Evolutionary conservation across 2,329 filamentous ascomycete genomes (phyloP), one percentile per base, ranked within the genome.

Genomic region (Diaporthe sp.): DNA sequence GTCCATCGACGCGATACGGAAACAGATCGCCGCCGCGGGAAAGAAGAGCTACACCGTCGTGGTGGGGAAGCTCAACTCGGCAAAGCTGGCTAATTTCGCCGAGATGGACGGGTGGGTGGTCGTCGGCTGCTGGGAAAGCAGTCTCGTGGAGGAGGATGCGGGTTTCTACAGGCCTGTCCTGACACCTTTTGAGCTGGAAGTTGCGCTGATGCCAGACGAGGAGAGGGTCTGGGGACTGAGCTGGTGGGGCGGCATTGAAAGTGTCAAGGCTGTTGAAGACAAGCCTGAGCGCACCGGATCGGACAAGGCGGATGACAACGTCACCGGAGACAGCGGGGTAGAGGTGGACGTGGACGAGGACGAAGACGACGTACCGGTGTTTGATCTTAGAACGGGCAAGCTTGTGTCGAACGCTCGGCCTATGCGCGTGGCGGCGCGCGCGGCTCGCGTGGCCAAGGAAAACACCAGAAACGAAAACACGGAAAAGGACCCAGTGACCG

Each of bases 21-120:
- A 87, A 10, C 90, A 92, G 77, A 98, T 99, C 79, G 89, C 91
- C 0, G 89, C 88, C 0, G 94, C 95, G 0, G 96, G 95, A 15
- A 98, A 98, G 87, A 99, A 98, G 86, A 94, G 92, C 82, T 99
- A 99, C 83, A 95, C 96, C 2, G 95, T 99, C 65, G 97, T 99
- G 2, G 97, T 99, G 0, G 97, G 97, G 75, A 98, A 98, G 83
- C 88, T 99, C 37, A 99, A 98, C 81, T 93, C 96, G 0, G 96
- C 96, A 51, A 99, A 99, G 83, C 89, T 99, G 31, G 97, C 97
- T 67, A 99, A 99, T 84, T 99, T 99, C 85, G 92, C 94, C 75
- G 97, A 99, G 83, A 91, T 99, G 7, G 96, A 95, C 58, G 96
- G 95, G 22, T 99, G 97, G 97, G 95, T 98, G 0, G 95, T 98